Percentiles rank a stretch among this genome's conserved stretches.
Evolutionary conservation across 495 filamentous ascomycete genomes (phyloP).

Genomic region (Trichoderma gamsii): DNA sequence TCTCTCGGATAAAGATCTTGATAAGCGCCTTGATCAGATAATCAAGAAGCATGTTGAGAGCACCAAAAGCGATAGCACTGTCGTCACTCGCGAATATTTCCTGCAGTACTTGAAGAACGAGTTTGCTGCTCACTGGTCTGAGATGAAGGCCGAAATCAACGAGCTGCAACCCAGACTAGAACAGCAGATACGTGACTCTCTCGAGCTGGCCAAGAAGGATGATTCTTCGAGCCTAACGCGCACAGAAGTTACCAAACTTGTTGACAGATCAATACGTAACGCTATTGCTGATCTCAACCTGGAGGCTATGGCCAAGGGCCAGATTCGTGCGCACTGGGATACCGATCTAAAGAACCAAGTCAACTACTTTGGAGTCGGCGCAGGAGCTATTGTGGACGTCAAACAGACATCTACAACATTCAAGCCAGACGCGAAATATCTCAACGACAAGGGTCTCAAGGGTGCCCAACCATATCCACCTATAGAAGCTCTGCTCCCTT

Average conservation of each 20-base stretch:
- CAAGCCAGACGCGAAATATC: constrained; percentile 15
- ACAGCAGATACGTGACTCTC: constrained; percentile 19
- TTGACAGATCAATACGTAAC: constrained; percentile 30
- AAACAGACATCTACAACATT: constrained; percentile 27
- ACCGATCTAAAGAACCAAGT: constrained; percentile 31
- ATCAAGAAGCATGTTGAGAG: constrained; percentile 15
- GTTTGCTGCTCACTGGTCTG: constrained; percentile 20
- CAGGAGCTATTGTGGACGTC: constrained; percentile 31
- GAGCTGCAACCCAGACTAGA: constrained; percentile 20
- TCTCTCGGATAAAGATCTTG: background rate
- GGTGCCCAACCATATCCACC: constrained; percentile 18
- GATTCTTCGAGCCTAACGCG: constrained; percentile 22
- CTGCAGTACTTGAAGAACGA: constrained; percentile 22
- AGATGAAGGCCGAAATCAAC: constrained; percentile 22
- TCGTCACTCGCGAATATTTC: constrained; percentile 26
- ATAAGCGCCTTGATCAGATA: constrained; percentile 2
- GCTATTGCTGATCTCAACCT: constrained; percentile 32
- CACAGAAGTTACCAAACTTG: constrained; percentile 28
- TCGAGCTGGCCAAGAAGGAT: constrained; percentile 13
- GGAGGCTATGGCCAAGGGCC: constrained; percentile 26
- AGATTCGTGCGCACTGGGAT: constrained; percentile 24
- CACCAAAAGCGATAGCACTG: background rate
- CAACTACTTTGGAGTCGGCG: constrained; percentile 37
- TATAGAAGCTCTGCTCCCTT: constrained; percentile 43
- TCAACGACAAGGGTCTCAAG: constrained; percentile 24